Percentiles rank a stretch among this genome's conserved stretches.
Conservation (phyloP, 2,329 filamentous ascomycete species). For the Cryphonectria radicalis region DNA sequence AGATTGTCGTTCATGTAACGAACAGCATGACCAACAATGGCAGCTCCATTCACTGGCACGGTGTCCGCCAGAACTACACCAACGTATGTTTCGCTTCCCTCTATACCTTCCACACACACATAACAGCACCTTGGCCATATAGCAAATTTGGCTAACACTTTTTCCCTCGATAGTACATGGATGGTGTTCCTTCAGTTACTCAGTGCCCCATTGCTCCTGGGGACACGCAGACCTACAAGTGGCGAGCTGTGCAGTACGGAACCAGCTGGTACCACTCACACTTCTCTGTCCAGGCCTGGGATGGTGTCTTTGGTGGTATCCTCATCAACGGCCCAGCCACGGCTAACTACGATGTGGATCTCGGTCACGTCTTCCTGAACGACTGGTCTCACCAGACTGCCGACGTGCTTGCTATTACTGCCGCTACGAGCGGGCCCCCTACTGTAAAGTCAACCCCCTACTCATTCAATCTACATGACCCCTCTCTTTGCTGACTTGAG, state of each 20-base stretch:
- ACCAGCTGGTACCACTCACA: slow-evolving; percentile 46
- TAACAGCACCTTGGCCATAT: no score
- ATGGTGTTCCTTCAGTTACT: slow-evolving; percentile 58
- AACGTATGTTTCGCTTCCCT: slow-evolving; percentile 46
- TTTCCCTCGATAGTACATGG: slow-evolving; percentile 42
- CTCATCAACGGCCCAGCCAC: slow-evolving; percentile 64
- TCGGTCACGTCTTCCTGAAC: slow-evolving; percentile 61
- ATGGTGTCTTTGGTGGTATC: slow-evolving; percentile 64
- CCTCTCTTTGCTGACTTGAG: not conserved
- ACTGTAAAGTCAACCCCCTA: not conserved
- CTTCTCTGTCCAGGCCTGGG: slow-evolving; percentile 54
- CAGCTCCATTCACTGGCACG: slow-evolving; percentile 71
- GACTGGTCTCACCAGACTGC: slow-evolving; percentile 59
- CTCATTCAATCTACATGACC: no score
- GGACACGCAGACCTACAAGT: slow-evolving; percentile 59
- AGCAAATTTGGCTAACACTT: slow-evolving; percentile 29
- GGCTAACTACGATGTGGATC: slow-evolving; percentile 65
- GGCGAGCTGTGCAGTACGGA: slow-evolving; percentile 52
- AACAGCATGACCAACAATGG: slow-evolving; percentile 61
- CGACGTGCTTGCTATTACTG: not conserved
- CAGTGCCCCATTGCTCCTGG: slow-evolving; percentile 58
- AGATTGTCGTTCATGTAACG: slow-evolving; percentile 63
- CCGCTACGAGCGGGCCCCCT: slow-evolving; percentile 7
- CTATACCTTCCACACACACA: not conserved
- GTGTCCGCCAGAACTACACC: slow-evolving; percentile 66